Conservation (phyloP, 257 asterid genomes). For the Solanum phureja region DNA sequence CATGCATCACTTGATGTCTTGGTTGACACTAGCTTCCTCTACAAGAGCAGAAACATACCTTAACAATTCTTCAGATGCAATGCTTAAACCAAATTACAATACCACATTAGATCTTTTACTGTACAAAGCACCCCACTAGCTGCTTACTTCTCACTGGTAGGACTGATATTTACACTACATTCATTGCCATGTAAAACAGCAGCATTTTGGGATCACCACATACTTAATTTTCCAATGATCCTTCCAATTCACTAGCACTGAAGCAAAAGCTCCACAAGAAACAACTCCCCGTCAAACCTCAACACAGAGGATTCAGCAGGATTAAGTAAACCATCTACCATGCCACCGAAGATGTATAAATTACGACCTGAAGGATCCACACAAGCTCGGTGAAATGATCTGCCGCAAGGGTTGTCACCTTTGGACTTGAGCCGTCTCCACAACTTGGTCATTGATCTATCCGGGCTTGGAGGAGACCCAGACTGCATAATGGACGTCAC, state of each 20-base stretch:
- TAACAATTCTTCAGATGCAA: neutral
- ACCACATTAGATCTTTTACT: neutral
- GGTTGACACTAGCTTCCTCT: neutral
- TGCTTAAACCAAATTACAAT: neutral
- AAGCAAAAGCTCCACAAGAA: constrained; percentile 54
- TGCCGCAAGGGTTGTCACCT: constrained; percentile 49
- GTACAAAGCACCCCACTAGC: neutral
- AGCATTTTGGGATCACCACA: neutral
- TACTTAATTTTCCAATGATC: neutral
- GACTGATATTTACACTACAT: neutral
- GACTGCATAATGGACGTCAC: constrained; percentile 18
- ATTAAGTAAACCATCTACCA: constrained; percentile 67
- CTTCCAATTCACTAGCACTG: constrained; percentile 3
- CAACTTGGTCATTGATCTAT: constrained; percentile 25
- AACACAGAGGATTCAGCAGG: constrained; percentile 54
- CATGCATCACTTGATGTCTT: neutral
- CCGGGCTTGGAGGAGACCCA: neutral
- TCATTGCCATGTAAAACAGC: neutral
- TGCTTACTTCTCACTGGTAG: neutral
- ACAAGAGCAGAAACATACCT: neutral
- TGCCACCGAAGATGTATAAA: constrained; percentile 81
- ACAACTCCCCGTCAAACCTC: constrained; percentile 64
- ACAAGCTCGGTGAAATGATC: constrained; percentile 88
- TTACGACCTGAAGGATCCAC: constrained; percentile 61
- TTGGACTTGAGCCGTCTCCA: constrained; percentile 52